Evolutionary conservation across 2,329 filamentous ascomycete genomes (phyloP), one percentile per base, ranked within the genome.

Genomic region (Emmonsiellopsis sp.): DNA sequence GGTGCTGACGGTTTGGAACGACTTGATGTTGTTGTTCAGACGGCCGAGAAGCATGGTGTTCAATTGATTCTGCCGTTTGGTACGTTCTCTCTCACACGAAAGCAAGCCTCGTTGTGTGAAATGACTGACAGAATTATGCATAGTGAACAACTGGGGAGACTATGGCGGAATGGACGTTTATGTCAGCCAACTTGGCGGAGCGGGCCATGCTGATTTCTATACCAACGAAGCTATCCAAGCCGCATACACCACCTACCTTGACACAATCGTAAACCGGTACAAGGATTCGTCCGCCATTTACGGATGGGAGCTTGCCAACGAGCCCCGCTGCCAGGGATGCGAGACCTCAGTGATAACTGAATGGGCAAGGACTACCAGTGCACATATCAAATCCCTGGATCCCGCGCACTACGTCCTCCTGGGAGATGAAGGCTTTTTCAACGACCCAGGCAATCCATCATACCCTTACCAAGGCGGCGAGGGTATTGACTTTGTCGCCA

Each of bases 61-160:
- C 83, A 84, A 65, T 70, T 86, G 5, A 83, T 86, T 56, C 42
- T 65, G 16, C 58, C 62, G 20, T 40, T 59, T 13, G 54, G 55
- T 61, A 53, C 34, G n/a, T 6, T 40, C 10, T 47, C 2, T 34
- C 56, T 38, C 51, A 37, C 13, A 31, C 11, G 6, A 13, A 38
- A 38, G 13, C 35, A 38, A 38, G 13, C 9, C 41, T 44, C 20
- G 15, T 15, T 44, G 8, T 44, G 15, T 44, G 8, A 11, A 13
- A 11, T 44, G 3, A 8, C 41, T 20, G 13, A 78, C 84, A n/a
- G 5, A 26, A 35, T 35, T 26, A 26, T 26, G 31, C 11, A 81
- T 85, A 43, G 80, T 86, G 53, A 87, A 87, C 69, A 81, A 86
- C 69, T 87, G 83, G 83, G 73, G 73, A 45, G 84, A 87, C 62